A percentile compares a stretch with the other conserved stretches of the same genome.
Conservation (phyloP, 768 basidiomycete genomes). For the Scleroderma bovista region DNA sequence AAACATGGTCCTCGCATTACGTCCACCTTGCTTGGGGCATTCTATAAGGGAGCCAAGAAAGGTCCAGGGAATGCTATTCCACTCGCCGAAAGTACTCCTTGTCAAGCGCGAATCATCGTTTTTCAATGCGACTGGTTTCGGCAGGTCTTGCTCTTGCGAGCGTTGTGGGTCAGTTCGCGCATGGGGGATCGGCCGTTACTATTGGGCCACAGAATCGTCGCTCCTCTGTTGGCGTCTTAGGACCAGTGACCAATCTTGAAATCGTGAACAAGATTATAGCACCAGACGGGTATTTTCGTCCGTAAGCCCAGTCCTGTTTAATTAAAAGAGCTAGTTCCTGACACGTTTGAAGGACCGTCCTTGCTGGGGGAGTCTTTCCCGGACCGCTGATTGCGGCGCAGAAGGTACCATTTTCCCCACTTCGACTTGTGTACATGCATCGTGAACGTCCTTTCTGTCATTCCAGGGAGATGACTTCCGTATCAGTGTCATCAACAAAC, state of each 20-base stretch:
- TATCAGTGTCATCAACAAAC: constrained; percentile 33
- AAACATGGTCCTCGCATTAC: no score
- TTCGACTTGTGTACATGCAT: background rate
- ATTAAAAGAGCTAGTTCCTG: background rate
- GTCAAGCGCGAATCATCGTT: background rate
- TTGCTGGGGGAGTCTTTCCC: constrained; percentile 44
- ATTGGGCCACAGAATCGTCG: background rate
- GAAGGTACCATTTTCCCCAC: constrained; percentile 29
- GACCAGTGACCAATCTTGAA: constrained; percentile 29
- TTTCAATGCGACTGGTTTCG: background rate
- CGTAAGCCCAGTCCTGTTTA: constrained; percentile 26
- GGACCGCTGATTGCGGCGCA: constrained; percentile 42
- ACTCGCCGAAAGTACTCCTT: no score
- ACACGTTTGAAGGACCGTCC: constrained; percentile 28
- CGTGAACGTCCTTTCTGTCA: background rate
- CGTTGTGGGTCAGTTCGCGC: background rate
- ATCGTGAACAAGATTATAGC: constrained; percentile 40
- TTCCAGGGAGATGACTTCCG: constrained; percentile 30
- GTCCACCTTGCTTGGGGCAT: no score
- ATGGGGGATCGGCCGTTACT: constrained; percentile 1
- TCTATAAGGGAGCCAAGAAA: no score
- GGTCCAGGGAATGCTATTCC: no score
- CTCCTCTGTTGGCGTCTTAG: constrained; percentile 10
- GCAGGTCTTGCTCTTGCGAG: background rate
- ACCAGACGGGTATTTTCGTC: constrained; percentile 44